Base-by-base conservation (phyloP, 148 eudicot species). In the Fallopia convolvulus region DNA sequence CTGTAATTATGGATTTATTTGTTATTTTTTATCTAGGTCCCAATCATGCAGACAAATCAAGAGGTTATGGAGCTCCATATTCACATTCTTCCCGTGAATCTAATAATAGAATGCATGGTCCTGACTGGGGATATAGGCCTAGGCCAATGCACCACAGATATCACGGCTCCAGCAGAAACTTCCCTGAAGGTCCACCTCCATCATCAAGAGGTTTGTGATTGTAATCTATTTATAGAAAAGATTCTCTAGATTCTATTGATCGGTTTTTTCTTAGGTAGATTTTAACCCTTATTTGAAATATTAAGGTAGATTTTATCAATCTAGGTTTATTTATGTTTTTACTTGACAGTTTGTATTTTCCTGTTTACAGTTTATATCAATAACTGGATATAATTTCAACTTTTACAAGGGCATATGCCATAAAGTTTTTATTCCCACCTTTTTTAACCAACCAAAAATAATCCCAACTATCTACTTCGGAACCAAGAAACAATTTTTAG, bases 71-170 rank as follows among this genome's bases (percentile, higher is more conserved):
- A 78, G 82, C 80, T 68, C 77, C 81, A 14, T 92, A 82, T 60
- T 53, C 78, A 70, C 91, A 83, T 72, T 90, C 88, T 65, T 83
- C 83, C 5, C 81, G 90, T 76, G 97, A 95, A 75, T 90, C 89
- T 4, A 44, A 86, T n/a, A 77, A 86, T 23, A 77, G 85, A 74
- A 80, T 80, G 6, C 88, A 83, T 30, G 83, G 82, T 77, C 88
- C 85, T 77, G 86, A 84, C 74, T 93, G 97, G 99, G 78, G 78
- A 61, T 88, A 60, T 72, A 94, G 89, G 81, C 88, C 94, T 32
- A 85, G 55, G 71, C 84, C 89, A 53, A 75, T 82, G 82, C 90
- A 88, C 86, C 88, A 87, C 79, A 77, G 88, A 63, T 90, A 91
- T 79, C 79, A 84, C 76, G 78, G 88, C 78, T 83, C 89, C 78